Conservation (phyloP, 164 flowering plant genomes). For the Santalum album region DNA sequence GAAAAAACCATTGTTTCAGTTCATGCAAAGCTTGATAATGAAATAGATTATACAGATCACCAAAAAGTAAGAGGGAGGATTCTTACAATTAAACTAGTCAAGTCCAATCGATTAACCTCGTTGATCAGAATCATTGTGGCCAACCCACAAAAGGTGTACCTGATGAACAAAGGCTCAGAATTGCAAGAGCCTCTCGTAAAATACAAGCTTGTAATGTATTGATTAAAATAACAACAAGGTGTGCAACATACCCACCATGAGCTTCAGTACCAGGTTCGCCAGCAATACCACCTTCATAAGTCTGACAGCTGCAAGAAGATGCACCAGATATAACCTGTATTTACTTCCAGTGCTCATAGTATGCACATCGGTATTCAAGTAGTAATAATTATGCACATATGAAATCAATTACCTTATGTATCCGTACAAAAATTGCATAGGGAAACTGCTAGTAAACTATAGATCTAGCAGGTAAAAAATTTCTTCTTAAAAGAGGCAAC, state of each 20-base stretch:
- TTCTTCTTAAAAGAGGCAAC: no score
- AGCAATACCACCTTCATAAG: constrained; percentile 94
- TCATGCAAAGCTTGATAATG: no score
- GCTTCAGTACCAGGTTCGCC: constrained; percentile 99
- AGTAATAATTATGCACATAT: no score
- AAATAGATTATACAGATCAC: no score
- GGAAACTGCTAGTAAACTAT: no score
- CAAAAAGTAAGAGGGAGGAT: constrained; percentile 7
- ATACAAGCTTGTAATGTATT: background rate
- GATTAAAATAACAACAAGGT: background rate
- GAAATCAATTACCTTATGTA: no score
- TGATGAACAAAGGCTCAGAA: constrained; percentile 16
- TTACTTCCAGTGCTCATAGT: no score
- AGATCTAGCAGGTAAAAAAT: no score
- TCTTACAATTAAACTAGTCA: constrained; percentile 71
- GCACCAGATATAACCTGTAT: background rate
- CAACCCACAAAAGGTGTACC: constrained; percentile 94
- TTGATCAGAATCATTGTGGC: constrained; percentile 79
- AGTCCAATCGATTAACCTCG: constrained; percentile 73
- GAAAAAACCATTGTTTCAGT: no score
- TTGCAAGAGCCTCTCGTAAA: background rate
- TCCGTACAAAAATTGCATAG: no score
- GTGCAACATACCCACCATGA: constrained; percentile 92
- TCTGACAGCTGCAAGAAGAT: constrained; percentile 69
- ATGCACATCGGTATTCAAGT: no score